Base-by-base conservation (phyloP, 164 flowering plant genomes). In the Cinnamomum chago region DNA sequence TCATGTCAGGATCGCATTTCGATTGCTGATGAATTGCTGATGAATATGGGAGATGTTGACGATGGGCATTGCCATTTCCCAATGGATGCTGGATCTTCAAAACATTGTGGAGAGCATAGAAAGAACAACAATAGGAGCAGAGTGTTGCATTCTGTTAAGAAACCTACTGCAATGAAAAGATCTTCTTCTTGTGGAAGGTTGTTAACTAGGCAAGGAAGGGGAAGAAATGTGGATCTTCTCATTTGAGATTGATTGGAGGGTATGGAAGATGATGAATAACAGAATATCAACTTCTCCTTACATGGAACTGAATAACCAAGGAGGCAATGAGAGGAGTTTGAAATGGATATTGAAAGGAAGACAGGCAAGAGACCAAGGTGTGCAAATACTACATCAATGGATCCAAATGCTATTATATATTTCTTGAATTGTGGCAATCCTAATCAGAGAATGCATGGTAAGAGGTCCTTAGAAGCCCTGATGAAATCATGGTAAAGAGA, bases 161-260 rank as follows among this genome's bases (percentile, higher is more conserved):
- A 78, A 74, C 86, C 87, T 25, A 68, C 67, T 69, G 70, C 81
- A 3, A 85, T 89, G 87, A 90, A 87, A 80, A 84, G 97, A 73
- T 89, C 98, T 4, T 77, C 84, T 75, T 90, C 98, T 0, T 83
- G 91, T 78, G 94, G 97, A 20, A 86, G 89, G 78, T 73, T 80
- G 33, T 81, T 85, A n/a, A 69, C 78, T 50, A 84, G 83, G 76
- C 72, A 83, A 62, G 82, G 84, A 24, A 85, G 85, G 75, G 83
- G 75, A 65, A 73, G 77, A 40, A 76, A 74, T 65, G 64, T 76
- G 27, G 70, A 58, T 25, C 71, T 76, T 75, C 81, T 84, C 33
- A 28, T 75, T 20, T 77, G 66, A 79, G 55, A 24, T 30, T 65
- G 50, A 35, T 18, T 17, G 60, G 17, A 55, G 20, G 60, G 13